Percentiles rank a stretch among this genome's conserved stretches.
Evolutionary conservation across 1,284 basidiomycete genomes (phyloP).

Genomic region (Abortiporus biennis): DNA sequence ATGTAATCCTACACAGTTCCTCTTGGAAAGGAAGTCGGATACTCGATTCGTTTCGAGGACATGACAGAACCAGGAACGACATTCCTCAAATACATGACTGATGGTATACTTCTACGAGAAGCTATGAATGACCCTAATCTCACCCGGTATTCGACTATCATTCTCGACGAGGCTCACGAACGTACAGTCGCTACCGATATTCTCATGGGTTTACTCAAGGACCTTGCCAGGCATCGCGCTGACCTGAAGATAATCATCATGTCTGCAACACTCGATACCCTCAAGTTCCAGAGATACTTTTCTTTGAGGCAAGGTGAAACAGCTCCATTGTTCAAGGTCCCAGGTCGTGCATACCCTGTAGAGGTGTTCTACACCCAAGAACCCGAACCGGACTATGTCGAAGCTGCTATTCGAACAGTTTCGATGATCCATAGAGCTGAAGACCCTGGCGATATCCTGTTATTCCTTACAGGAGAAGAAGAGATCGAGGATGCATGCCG

Average conservation of each 20-base stretch:
- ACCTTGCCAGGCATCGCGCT: slow-evolving; percentile 71
- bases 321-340: slow-evolving; percentile 93
- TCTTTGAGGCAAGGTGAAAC: slow-evolving; percentile 41
- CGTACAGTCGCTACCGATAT: slow-evolving; percentile 98
- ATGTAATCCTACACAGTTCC: slow-evolving; percentile 51
- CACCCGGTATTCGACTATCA: slow-evolving; percentile 91
- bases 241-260: slow-evolving; percentile 98
- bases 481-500: slow-evolving; percentile 97
- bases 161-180: slow-evolving; percentile 98
- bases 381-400: slow-evolving; percentile 95
- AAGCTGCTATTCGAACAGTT: slow-evolving; percentile 95
- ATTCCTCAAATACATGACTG: slow-evolving; percentile 98
- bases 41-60: slow-evolving; percentile 98
- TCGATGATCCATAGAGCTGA: slow-evolving; percentile 98
- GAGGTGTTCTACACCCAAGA: slow-evolving; percentile 96
- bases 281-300: slow-evolving; percentile 98
- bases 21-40: slow-evolving; percentile 93
- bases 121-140: slow-evolving; percentile 95
- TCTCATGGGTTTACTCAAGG: slow-evolving; percentile 87
- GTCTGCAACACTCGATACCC: slow-evolving; percentile 95
- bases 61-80: slow-evolving; percentile 90
- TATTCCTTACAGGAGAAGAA: slow-evolving; percentile 97
- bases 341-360: slow-evolving; percentile 94
- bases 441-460: slow-evolving; percentile 86
- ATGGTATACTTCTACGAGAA: slow-evolving; percentile 95